Evolutionary conservation across 2,329 filamentous ascomycete species (phyloP).

Genomic region (Neofusicoccum laricinum): DNA sequence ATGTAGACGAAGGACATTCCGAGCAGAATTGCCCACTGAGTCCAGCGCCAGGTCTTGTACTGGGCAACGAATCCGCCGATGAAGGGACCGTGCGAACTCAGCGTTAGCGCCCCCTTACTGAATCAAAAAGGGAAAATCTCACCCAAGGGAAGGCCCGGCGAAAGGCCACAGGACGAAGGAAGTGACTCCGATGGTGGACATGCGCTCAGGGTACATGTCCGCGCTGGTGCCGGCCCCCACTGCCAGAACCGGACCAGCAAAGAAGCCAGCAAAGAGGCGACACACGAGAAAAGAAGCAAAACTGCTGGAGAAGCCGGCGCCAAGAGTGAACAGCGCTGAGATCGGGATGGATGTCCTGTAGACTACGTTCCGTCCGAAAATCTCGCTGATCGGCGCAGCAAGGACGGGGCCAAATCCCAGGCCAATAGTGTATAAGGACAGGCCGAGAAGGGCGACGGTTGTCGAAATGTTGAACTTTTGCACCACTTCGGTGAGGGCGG

Average conservation of each 20-base stretch:
- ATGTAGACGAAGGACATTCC: conserved; percentile 25
- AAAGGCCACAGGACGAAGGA: conserved; percentile 42
- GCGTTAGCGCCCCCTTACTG: background rate
- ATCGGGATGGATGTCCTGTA: conserved; percentile 49
- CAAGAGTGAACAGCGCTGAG: conserved; percentile 56
- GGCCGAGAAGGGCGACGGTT: conserved; percentile 56
- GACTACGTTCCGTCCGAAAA: conserved; percentile 53
- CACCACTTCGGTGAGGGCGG: conserved; percentile 48
- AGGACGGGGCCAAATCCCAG: conserved; percentile 59
- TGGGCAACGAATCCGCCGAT: conserved; percentile 39
- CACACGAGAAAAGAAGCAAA: conserved; percentile 53
- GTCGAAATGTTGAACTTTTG: conserved; percentile 53
- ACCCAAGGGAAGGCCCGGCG: conserved; percentile 37
- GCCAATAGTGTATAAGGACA: conserved; percentile 60
- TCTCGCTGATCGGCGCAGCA: conserved; percentile 59
- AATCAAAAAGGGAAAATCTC: background rate
- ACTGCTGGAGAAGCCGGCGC: conserved; percentile 50
- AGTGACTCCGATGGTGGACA: conserved; percentile 33
- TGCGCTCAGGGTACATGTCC: conserved; percentile 35
- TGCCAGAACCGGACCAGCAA: conserved; percentile 57
- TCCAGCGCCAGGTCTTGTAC: conserved; percentile 38
- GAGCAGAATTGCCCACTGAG: conserved; percentile 33
- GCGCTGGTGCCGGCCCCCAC: conserved; percentile 42
- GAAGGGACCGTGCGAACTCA: conserved; percentile 26
- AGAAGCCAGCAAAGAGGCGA: conserved; percentile 70